Evolutionary conservation across 2,329 filamentous ascomycete genomes (phyloP).

Genomic region (Dactylellina parvicollis): DNA sequence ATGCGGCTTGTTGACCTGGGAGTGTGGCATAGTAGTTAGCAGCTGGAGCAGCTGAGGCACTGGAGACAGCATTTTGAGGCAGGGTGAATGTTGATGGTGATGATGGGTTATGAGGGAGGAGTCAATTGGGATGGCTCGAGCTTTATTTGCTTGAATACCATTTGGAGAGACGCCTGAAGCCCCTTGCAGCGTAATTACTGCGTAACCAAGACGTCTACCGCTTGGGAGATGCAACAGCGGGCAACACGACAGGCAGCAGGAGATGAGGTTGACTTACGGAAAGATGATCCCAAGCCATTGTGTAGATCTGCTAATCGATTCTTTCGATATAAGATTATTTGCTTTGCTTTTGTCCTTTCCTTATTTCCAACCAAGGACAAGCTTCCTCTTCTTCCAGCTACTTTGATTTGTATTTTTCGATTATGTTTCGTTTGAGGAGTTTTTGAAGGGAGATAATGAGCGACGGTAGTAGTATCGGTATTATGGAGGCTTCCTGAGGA

Average conservation of each 20-base stretch:
- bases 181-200: not conserved
- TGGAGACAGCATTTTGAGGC: not conserved
- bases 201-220: not conserved
- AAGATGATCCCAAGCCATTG: conserved; percentile 67
- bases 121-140: not conserved
- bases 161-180: not conserved
- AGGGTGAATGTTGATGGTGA: not conserved
- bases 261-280: conserved; percentile 53
- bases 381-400: conserved; percentile 35
- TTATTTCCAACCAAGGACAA: conserved; percentile 7
- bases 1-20: conserved; percentile 84
- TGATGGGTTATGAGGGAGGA: not conserved
- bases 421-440: conserved; percentile 9
- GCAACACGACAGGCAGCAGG: conserved; percentile 11
- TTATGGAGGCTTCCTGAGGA: conserved; percentile 49
- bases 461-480: conserved; percentile 3
- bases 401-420: conserved; percentile 32
- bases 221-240: not conserved
- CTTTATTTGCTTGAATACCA: not conserved
- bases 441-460: conserved; percentile 15
- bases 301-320: conserved; percentile 52
- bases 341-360: conserved; percentile 18
- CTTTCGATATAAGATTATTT: conserved; percentile 15
- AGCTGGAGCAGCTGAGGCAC: not conserved
- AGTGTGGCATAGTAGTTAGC: conserved; percentile 10